Percentiles rank a stretch among this genome's conserved stretches.
phyloP scores from a whole-genome alignment of 148 eudicot genomes.

The Silene uniflora region DNA sequence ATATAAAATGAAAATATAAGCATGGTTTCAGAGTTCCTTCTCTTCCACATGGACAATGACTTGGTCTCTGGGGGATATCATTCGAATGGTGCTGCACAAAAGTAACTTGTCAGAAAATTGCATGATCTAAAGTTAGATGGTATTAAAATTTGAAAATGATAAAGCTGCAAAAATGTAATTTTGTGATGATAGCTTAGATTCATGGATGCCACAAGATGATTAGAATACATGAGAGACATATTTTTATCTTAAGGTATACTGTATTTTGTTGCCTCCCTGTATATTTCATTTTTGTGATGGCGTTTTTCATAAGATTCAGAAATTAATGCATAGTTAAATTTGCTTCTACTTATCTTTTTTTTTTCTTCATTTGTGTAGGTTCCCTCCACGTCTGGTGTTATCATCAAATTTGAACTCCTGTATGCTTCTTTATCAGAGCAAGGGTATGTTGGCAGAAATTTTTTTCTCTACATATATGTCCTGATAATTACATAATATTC shows the following conservation, averaged over 20 bases:
- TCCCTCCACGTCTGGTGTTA: slow-evolving; percentile 63
- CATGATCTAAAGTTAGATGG: not conserved
- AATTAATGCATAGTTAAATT: not conserved
- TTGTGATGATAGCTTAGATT: not conserved
- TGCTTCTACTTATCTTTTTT: not conserved
- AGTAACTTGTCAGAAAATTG: not conserved
- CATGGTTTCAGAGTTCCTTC: not conserved
- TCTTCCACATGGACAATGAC: not conserved
- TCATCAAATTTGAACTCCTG: slow-evolving; percentile 87
- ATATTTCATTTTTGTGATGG: not conserved
- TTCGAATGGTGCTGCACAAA: not conserved
- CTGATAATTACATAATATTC: slow-evolving; percentile 3
- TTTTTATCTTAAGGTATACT: not conserved
- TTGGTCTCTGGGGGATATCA: not conserved
- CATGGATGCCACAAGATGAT: not conserved
- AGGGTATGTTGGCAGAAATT: slow-evolving; percentile 50
- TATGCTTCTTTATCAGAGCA: slow-evolving; percentile 74
- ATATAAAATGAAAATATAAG: not conserved
- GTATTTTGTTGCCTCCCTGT: not conserved
- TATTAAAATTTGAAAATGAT: not conserved
- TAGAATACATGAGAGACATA: not conserved
- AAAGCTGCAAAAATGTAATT: not conserved
- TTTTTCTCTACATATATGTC: slow-evolving; percentile 5
- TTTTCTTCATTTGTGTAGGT: slow-evolving; percentile 36
- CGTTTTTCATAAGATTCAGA: not conserved